Evolutionary conservation across 106 monocot species (phyloP), one percentile per base, ranked within the genome.

Genomic region (Gastrodia elata): DNA sequence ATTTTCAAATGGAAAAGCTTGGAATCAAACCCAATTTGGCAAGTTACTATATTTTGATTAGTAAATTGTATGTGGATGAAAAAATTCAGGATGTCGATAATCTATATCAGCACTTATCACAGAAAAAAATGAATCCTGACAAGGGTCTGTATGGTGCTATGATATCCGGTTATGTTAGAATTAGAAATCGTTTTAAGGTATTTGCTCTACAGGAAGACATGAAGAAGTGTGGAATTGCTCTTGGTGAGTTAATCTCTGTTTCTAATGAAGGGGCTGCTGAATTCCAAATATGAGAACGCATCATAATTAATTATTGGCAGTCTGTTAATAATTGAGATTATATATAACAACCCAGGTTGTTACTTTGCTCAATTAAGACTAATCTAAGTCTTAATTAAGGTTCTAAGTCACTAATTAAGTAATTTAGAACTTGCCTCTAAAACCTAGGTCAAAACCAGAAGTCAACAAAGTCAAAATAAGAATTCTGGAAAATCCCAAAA

Each of bases 21-120:
- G 80, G 80, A 16, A 43, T 91, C 33, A 80, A 74, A 78, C 80
- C 88, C 0, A 91, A 59, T 27, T n/a, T 80, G 30, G 34, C 52
- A 9, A 88, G 84, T 24, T 88, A 76, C 41, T 33, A 77, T 72
- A 44, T 65, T 26, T 73, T 91, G 25, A 77, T 91, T 18, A 78
- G 48, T 20, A 75, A 64, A 7, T 56, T 84, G 64, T 68, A 38
- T 58, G 35, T 13, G 20, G 81, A 84, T 52, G 88, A 79, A 64
- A 81, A 65, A 65, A 71, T 81, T 18, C 27, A 88, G 33, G 74
- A 83, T 33, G 76, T 77, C 10, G 84, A 83, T 8, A 30, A 70
- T 32, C 38, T 91, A 33, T 77, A 82, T 79, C 40, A 69, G 33
- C 39, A 69, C 24, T 40, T 69, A 16, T 39, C 25, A 69, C 39